phyloP scores from a whole-genome alignment of 2,329 filamentous ascomycete species.

The Botryosphaeria dothidea region DNA sequence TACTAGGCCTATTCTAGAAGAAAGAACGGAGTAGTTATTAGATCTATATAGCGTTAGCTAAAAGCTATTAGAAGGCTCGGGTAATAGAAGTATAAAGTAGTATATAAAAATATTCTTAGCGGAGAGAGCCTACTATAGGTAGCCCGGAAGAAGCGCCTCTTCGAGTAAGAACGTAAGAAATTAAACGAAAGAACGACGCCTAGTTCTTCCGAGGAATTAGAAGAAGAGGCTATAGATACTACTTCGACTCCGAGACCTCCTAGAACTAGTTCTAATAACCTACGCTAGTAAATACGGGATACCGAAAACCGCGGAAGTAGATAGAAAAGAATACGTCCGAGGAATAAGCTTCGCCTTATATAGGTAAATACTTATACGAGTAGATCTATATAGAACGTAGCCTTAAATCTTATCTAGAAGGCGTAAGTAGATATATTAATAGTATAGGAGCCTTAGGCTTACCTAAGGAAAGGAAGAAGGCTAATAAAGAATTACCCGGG shows the following conservation, averaged over 20 bases:
- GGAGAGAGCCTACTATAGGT: background rate
- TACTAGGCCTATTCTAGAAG: background rate
- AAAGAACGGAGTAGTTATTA: background rate
- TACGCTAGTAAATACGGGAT: background rate
- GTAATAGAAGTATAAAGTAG: background rate
- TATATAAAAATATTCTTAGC: background rate
- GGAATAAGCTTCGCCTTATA: background rate
- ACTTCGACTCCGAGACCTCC: background rate
- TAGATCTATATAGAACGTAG: background rate
- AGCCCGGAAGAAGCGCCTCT: background rate
- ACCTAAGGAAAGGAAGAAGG: background rate
- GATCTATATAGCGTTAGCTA: background rate
- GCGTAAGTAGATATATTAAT: background rate
- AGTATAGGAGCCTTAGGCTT: background rate
- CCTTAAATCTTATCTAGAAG: background rate
- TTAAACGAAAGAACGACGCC: background rate
- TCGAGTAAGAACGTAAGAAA: background rate
- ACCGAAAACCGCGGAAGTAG: background rate
- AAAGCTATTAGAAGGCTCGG: too few relatives aligned
- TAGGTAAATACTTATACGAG: background rate
- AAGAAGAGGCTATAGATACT: background rate
- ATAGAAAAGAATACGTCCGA: background rate
- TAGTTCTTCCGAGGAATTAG: background rate
- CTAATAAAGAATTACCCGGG: background rate
- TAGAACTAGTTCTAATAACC: background rate